Evolutionary conservation across 768 basidiomycete genomes (phyloP).

Genomic region (Hydnomerulius pinastri): DNA sequence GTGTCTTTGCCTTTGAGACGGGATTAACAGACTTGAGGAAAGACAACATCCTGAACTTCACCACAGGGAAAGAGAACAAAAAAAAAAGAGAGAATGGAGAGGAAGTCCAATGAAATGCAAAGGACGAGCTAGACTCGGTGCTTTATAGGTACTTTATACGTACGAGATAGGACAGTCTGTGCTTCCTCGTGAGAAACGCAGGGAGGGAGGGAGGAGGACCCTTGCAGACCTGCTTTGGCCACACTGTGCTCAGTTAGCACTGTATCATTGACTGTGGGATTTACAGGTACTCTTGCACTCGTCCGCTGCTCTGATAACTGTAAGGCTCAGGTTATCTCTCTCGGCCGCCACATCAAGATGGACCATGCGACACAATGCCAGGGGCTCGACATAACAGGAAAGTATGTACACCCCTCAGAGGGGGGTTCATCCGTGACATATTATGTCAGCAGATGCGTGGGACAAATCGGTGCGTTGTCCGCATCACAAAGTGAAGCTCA

Average conservation of each 20-base stretch:
- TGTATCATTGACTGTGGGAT: background rate
- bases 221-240: background rate
- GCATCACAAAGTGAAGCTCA: background rate
- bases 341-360: no score
- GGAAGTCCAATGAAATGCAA: conserved; percentile 1
- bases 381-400: background rate
- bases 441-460: background rate
- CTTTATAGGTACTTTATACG: conserved; percentile 31
- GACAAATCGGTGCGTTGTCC: background rate
- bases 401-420: background rate
- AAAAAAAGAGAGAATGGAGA: conserved; percentile 2
- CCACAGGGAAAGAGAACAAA: background rate
- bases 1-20: conserved; percentile 7
- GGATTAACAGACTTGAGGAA: conserved; percentile 23
- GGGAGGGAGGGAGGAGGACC: background rate
- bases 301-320: background rate
- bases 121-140: conserved; percentile 5
- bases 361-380: background rate
- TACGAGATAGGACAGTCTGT: conserved; percentile 16
- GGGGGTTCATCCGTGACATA: background rate
- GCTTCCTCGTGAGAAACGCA: conserved; percentile 31
- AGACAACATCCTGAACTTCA: conserved; percentile 18
- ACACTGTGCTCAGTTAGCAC: background rate
- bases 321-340: background rate
- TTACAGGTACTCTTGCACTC: background rate